Conservation (phyloP, 208 protist species). For the Acanthamoeba healyi region DNA sequence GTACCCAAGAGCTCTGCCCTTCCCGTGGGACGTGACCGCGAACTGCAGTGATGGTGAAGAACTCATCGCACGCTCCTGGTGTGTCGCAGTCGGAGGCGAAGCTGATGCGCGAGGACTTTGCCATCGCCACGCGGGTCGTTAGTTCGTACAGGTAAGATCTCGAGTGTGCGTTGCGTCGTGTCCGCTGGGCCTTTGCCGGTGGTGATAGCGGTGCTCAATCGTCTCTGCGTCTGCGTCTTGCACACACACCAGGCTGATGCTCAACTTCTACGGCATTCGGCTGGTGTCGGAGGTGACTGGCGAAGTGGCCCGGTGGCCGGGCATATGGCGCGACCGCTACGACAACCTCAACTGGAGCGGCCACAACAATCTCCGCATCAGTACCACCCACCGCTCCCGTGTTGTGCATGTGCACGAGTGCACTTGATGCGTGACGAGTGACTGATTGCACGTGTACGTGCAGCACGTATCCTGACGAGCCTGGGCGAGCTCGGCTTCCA, state of each 20-base stretch:
- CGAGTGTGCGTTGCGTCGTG: neutral
- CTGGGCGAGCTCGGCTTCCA: slow-evolving; percentile 77
- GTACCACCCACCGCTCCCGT: neutral
- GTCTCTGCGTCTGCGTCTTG: no score
- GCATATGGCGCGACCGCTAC: slow-evolving; percentile 69
- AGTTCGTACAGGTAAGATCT: slow-evolving; percentile 2
- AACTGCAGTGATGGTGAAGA: no score
- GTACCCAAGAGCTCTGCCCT: neutral
- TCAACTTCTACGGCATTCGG: slow-evolving; percentile 74
- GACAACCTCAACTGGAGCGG: slow-evolving; percentile 75
- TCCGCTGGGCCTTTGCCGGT: no score
- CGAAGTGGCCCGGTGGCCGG: slow-evolving; percentile 64
- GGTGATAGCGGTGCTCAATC: neutral
- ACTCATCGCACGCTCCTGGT: no score
- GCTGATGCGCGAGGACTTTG: slow-evolving; percentile 58
- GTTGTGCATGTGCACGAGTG: neutral
- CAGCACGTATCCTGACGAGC: slow-evolving; percentile 74
- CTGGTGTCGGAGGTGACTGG: slow-evolving; percentile 72
- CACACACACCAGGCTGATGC: slow-evolving; percentile 59
- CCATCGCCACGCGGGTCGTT: slow-evolving; percentile 49
- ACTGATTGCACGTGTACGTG: no score
- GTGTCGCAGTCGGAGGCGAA: slow-evolving; percentile 48
- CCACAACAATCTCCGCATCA: slow-evolving; percentile 71
- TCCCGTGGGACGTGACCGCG: no score
- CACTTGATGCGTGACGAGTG: neutral